phyloP scores from a whole-genome alignment of 2,329 filamentous ascomycete species.

The Fonsecaea pedrosoi region DNA sequence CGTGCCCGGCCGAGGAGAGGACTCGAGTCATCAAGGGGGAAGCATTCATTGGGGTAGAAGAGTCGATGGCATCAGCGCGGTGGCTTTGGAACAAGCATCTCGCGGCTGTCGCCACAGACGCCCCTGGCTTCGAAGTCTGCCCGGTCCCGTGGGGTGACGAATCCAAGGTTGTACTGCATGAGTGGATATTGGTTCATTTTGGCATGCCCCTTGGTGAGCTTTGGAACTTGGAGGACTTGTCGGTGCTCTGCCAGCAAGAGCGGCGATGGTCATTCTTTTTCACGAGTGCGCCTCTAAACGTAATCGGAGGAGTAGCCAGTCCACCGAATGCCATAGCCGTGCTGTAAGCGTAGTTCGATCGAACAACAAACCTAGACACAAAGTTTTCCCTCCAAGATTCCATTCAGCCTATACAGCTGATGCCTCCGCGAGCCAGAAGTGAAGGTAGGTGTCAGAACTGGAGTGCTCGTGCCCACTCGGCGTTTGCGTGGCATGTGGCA shows the following conservation, averaged over 20 bases:
- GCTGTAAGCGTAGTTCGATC: conserved; percentile 10
- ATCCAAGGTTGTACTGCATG: conserved; percentile 42
- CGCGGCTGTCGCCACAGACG: conserved; percentile 68
- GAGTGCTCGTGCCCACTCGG: neutral
- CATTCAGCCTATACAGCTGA: neutral
- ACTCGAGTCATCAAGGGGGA: neutral
- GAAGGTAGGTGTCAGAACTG: neutral
- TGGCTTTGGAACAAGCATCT: conserved; percentile 75
- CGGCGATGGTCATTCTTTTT: conserved; percentile 51
- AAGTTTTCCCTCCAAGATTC: neutral
- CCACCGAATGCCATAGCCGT: conserved; percentile 34
- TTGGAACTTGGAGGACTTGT: conserved; percentile 51
- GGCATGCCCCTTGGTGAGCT: conserved; percentile 53
- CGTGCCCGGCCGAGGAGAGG: conserved; percentile 46
- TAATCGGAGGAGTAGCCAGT: conserved; percentile 48
- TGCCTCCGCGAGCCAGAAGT: neutral
- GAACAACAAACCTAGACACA: neutral
- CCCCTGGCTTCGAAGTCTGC: conserved; percentile 67
- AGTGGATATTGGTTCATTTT: conserved; percentile 50
- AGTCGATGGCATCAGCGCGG: conserved; percentile 62
- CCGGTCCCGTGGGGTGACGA: conserved; percentile 52
- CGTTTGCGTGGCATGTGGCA: conserved; percentile 10
- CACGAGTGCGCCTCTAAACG: conserved; percentile 50
- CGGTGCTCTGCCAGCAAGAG: conserved; percentile 44
- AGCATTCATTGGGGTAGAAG: conserved; percentile 58